These are phyloP conservation scores for Albizia julibrissin DNA, from an alignment of 306 rosid genomes.

Conservation along the genomic window DNA sequence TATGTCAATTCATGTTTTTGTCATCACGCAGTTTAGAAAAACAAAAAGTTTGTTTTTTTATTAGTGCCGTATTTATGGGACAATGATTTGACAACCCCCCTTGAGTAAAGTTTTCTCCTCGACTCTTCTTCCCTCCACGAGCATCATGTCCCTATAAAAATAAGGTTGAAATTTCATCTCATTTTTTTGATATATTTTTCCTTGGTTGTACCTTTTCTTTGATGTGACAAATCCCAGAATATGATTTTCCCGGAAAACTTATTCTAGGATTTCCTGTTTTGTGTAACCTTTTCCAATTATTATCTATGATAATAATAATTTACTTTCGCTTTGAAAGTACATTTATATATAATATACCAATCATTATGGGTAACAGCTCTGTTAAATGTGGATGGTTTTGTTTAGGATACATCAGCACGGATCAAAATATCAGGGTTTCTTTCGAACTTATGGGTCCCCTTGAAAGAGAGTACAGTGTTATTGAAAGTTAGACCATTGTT, in stretches of 20 bases:
- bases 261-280: conserved; percentile 14
- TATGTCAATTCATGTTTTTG: not conserved
- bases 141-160: not conserved
- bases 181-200: too few species aligned
- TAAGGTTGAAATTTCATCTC: too few species aligned
- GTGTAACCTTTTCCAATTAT: not conserved
- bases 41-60: not conserved
- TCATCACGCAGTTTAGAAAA: not conserved
- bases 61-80: not conserved
- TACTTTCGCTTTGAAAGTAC: not conserved
- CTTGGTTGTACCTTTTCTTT: not conserved
- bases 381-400: not conserved
- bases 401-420: not conserved
- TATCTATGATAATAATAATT: not conserved
- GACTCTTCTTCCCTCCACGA: not conserved
- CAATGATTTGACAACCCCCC: conserved; percentile 41
- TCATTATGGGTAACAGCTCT: not conserved
- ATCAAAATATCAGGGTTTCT: conserved; percentile 4
- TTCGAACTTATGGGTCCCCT: not conserved
- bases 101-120: conserved; percentile 1
- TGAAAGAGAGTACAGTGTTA: not conserved
- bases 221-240: not conserved
- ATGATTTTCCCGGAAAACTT: conserved; percentile 6
- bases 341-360: not conserved
- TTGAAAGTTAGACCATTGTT: not conserved